Conservation (phyloP, 768 basidiomycete genomes). For the Phanerochaete carnosa region DNA sequence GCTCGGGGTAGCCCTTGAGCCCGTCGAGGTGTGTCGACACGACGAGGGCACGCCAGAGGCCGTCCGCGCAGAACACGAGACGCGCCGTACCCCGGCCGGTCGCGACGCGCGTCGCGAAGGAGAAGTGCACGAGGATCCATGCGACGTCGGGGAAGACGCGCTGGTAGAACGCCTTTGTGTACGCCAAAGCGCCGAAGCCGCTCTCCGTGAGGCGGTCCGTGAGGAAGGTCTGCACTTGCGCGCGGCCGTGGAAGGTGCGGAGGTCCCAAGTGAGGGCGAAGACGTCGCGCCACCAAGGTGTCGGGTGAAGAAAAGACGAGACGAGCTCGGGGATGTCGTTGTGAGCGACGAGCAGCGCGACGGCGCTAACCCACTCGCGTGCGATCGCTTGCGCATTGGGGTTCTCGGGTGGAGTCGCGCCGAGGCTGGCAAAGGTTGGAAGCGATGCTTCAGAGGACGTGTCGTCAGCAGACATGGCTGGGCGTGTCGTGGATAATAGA, state of each 20-base stretch:
- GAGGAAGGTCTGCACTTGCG: constrained; percentile 35
- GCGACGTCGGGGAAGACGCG: constrained; percentile 43
- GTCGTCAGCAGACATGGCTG: not conserved
- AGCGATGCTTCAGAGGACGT: not conserved
- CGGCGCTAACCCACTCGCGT: not conserved
- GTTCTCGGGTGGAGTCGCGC: not conserved
- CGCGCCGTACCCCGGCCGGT: constrained; percentile 50
- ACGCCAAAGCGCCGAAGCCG: constrained; percentile 29
- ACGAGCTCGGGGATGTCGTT: not conserved
- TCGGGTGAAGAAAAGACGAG: not conserved
- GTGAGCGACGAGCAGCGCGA: not conserved
- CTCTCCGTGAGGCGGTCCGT: constrained; percentile 34
- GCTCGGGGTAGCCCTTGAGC: constrained; percentile 50
- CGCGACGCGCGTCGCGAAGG: constrained; percentile 49
- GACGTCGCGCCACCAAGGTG: constrained; percentile 16
- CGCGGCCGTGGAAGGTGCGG: constrained; percentile 39
- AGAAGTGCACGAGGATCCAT: constrained; percentile 57
- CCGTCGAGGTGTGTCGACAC: constrained; percentile 50
- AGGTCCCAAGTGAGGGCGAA: constrained; percentile 45
- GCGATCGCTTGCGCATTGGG: not conserved
- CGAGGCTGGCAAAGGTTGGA: not conserved
- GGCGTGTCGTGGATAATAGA: no score
- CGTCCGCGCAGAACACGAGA: constrained; percentile 39
- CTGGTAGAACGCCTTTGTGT: constrained; percentile 24
- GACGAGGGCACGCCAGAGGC: constrained; percentile 56